Conservation (phyloP, 768 basidiomycete species). For the Tulasnella sp. region DNA sequence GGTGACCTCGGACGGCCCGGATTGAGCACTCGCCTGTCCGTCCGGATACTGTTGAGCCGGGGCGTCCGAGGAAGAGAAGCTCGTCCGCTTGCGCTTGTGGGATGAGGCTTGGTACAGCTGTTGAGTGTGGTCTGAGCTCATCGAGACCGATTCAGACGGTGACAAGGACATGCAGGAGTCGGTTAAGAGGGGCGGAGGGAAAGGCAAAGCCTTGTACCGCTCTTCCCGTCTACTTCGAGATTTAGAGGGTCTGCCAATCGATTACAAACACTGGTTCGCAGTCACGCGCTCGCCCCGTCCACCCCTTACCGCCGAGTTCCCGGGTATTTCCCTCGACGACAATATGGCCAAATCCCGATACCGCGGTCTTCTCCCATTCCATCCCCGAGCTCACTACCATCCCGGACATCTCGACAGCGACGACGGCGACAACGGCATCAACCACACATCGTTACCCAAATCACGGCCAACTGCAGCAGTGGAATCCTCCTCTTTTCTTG, state of each 20-base stretch:
- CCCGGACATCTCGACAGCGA: background rate
- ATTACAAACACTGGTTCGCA: constrained; percentile 7
- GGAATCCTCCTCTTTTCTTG: too few species aligned
- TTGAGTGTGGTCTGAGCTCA: constrained; percentile 39
- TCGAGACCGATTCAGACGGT: constrained; percentile 50
- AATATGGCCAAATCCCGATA: background rate
- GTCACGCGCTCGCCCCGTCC: constrained; percentile 2
- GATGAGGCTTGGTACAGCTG: constrained; percentile 10
- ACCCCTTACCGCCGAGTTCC: background rate
- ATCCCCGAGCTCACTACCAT: background rate
- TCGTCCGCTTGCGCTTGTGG: constrained; percentile 20
- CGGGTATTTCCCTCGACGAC: background rate
- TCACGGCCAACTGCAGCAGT: too few species aligned
- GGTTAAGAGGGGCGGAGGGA: background rate
- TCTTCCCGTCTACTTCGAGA: constrained; percentile 4
- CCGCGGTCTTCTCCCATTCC: background rate
- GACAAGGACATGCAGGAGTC: constrained; percentile 53
- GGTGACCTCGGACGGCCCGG: background rate
- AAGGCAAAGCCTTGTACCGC: constrained; percentile 5
- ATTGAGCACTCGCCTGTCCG: background rate
- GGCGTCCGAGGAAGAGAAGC: constrained; percentile 14
- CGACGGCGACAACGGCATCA: background rate
- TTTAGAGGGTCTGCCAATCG: constrained; percentile 1
- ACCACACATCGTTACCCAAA: background rate
- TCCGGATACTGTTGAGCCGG: background rate